A percentile compares a stretch with the other conserved stretches of the same genome.
These are phyloP conservation scores for Ananas comosus DNA, from an alignment of 176 grass and related monocot species.

Conservation along the genomic window DNA sequence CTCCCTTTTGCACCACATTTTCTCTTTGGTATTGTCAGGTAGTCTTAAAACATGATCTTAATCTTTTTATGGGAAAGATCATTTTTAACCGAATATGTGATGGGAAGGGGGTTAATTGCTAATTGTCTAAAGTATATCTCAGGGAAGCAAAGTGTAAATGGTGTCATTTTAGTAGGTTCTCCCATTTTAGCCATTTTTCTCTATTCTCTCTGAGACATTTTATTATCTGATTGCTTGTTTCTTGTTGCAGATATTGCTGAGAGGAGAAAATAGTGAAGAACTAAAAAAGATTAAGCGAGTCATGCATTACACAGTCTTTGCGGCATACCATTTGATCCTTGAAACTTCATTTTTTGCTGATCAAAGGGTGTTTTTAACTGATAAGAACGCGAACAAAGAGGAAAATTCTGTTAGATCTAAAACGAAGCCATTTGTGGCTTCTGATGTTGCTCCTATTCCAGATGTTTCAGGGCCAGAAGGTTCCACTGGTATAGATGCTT, in stretches of 20 bases:
- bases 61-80: no score
- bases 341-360: conserved; percentile 88
- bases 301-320: conserved; percentile 72
- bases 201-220: no score
- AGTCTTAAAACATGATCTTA: no score
- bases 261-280: conserved; percentile 55
- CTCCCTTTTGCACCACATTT: no score
- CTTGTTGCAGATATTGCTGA: conserved; percentile 66
- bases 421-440: not conserved
- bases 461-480: conserved; percentile 14
- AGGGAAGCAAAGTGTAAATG: no score
- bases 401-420: conserved; percentile 20
- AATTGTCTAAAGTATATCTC: no score
- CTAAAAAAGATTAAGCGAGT: conserved; percentile 82
- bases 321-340: conserved; percentile 78
- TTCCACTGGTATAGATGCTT: conserved; percentile 39
- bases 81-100: no score
- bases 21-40: no score
- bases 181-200: no score
- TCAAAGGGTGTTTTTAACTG: conserved; percentile 54
- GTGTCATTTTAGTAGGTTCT: no score
- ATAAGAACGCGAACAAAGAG: conserved; percentile 32
- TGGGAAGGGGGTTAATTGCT: no score
- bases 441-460: not conserved
- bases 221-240: conserved; percentile 16